These are phyloP conservation scores for Paxillus ammoniavirescens DNA, from an alignment of 768 basidiomycete species.

Conservation along the genomic window DNA sequence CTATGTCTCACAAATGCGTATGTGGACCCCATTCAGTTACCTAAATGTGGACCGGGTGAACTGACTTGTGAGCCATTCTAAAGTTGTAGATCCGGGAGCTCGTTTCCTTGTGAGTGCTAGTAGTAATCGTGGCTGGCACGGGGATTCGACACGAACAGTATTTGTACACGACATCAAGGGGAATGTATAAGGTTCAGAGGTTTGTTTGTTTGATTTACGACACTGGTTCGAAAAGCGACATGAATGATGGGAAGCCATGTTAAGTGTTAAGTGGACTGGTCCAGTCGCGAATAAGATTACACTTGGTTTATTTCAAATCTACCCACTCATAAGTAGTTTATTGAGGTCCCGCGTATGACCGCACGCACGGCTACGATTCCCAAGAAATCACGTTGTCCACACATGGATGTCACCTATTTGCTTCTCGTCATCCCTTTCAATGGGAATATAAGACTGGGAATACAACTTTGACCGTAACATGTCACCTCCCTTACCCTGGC, in stretches of 20 bases:
- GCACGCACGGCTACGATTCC: constrained; percentile 15
- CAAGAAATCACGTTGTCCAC: constrained; percentile 16
- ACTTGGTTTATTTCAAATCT: constrained; percentile 30
- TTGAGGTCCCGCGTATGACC: constrained; percentile 35
- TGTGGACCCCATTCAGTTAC: constrained; percentile 34
- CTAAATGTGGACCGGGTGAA: constrained; percentile 18
- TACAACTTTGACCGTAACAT: constrained; percentile 12
- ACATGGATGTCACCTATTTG: constrained; percentile 19
- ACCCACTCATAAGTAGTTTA: neutral
- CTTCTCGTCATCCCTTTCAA: constrained; percentile 33
- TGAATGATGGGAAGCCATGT: neutral
- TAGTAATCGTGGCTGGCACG: constrained; percentile 93
- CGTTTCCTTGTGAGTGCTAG: constrained; percentile 89
- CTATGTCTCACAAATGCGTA: constrained; percentile 89
- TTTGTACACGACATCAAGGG: constrained; percentile 86
- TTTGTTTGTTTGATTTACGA: constrained; percentile 23
- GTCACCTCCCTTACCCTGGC: constrained; percentile 13
- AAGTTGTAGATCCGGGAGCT: constrained; percentile 84
- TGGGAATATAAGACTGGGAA: constrained; percentile 30
- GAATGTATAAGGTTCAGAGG: constrained; percentile 28
- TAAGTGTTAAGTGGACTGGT: neutral
- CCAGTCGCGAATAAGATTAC: constrained; percentile 22
- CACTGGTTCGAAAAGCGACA: neutral
- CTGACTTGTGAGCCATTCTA: constrained; percentile 16
- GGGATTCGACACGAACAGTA: constrained; percentile 85